phyloP scores from a whole-genome alignment of 306 rosid species.

The Arachis stenosperma region DNA sequence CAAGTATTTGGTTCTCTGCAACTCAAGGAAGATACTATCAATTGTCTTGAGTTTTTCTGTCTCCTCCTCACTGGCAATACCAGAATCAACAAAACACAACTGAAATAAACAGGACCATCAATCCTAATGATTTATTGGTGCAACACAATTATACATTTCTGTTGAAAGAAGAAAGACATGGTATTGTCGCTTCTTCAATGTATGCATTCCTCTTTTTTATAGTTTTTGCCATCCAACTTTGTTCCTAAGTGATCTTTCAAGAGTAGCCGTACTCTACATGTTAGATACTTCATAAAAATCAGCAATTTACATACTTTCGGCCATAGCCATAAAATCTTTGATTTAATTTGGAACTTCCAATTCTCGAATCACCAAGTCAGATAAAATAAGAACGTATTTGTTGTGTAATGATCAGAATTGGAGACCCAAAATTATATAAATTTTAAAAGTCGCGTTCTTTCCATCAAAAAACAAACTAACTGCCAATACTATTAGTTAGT shows the following conservation, averaged over 20 bases:
- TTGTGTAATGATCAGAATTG: too few relatives aligned
- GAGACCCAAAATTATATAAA: too few relatives aligned
- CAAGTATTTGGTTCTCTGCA: constrained; percentile 44
- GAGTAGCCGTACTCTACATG: constrained; percentile 57
- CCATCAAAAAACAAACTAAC: too few relatives aligned
- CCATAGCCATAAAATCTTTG: too few relatives aligned
- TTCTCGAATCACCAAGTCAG: too few relatives aligned
- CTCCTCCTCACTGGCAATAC: constrained; percentile 64
- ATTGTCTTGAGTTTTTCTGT: constrained; percentile 69
- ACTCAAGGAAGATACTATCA: constrained; percentile 67
- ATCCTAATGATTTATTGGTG: constrained; percentile 5
- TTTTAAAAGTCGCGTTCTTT: too few relatives aligned
- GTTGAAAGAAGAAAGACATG: constrained; percentile 55
- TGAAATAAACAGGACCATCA: constrained; percentile 53
- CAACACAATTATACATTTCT: constrained; percentile 17
- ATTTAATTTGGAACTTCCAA: too few relatives aligned
- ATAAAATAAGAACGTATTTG: too few relatives aligned
- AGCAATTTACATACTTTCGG: too few relatives aligned
- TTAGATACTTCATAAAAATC: too few relatives aligned
- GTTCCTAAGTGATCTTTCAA: constrained; percentile 62
- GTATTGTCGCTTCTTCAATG: constrained; percentile 75
- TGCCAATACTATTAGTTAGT: too few relatives aligned
- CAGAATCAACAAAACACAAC: constrained; percentile 82
- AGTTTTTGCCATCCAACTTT: constrained; percentile 73
- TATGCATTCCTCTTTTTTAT: constrained; percentile 72